Evolutionary conservation across 805 yeast genomes (phyloP).

Genomic region (Wickerhamomyces sydowiorum): DNA sequence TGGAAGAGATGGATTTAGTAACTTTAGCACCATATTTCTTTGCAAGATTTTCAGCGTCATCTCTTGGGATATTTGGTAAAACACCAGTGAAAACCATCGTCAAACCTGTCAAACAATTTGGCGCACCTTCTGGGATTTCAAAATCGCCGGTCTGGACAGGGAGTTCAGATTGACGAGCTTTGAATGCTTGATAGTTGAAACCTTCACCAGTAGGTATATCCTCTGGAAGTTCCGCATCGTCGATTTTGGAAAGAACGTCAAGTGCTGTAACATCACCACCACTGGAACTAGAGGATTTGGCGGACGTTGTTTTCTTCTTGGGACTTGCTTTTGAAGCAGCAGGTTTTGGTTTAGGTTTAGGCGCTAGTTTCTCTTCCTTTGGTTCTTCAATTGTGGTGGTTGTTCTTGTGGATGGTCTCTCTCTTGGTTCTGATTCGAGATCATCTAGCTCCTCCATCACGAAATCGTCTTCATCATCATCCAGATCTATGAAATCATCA

Average conservation of each 20-base stretch:
- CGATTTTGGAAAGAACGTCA: conserved; percentile 55
- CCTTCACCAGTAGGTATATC: conserved; percentile 41
- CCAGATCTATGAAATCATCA: conserved; percentile 9
- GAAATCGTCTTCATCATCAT: conserved; percentile 13
- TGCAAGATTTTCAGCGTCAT: conserved; percentile 68
- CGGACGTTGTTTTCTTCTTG: conserved; percentile 1
- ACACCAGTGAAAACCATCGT: conserved; percentile 93
- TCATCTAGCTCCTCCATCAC: conserved; percentile 7
- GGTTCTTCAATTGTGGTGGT: conserved; percentile 2
- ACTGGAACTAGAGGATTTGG: conserved; percentile 1
- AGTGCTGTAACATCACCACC: conserved; percentile 36
- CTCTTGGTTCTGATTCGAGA: conserved; percentile 4
- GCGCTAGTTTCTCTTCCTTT: conserved; percentile 2
- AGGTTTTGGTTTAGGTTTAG: conserved; percentile 6
- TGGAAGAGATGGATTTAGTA: conserved; percentile 76
- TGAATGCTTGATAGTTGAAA: conserved; percentile 53
- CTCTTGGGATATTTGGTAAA: conserved; percentile 73
- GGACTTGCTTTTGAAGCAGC: conserved; percentile 1
- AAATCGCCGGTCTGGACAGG: conserved; percentile 29
- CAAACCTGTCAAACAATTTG: conserved; percentile 81
- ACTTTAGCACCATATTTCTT: conserved; percentile 89
- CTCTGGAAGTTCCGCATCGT: conserved; percentile 64
- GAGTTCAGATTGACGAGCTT: conserved; percentile 35
- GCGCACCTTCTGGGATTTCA: conserved; percentile 74
- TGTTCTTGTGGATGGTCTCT: conserved; percentile 1